Percentiles rank a stretch among this genome's conserved stretches.
Evolutionary conservation across 805 yeast species (phyloP).

Genomic region (Candida chilensis): DNA sequence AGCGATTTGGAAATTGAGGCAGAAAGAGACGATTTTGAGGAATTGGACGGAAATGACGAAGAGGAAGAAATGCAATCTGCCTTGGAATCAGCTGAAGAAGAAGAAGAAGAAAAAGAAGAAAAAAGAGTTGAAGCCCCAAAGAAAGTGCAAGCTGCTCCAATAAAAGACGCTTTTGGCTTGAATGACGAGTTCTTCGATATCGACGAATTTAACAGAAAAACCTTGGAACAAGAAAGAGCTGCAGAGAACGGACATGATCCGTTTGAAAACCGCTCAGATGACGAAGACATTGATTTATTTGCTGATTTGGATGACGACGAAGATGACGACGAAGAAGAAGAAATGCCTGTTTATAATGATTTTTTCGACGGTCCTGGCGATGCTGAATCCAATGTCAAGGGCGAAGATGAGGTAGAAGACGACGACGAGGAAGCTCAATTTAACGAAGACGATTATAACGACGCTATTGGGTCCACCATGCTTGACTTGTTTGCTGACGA

Average conservation of each 20-base stretch:
- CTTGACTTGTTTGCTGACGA: constrained; percentile 47
- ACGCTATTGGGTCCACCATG: constrained; percentile 52
- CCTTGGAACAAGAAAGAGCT: constrained; percentile 50
- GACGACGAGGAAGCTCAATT: constrained; percentile 29
- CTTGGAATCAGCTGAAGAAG: constrained; percentile 5
- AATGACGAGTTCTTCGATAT: constrained; percentile 81
- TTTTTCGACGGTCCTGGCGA: constrained; percentile 44
- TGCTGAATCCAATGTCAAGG: constrained; percentile 5
- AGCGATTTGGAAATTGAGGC: constrained; percentile 5
- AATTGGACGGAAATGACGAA: constrained; percentile 3
- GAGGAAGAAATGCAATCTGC: constrained; percentile 2
- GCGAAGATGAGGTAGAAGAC: constrained; percentile 14
- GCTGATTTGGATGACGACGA: constrained; percentile 44
- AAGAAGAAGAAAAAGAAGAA: constrained; percentile 6
- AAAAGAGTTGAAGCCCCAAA: constrained; percentile 9
- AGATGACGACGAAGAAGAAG: constrained; percentile 25
- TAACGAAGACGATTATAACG: constrained; percentile 53
- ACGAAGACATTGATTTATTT: constrained; percentile 36
- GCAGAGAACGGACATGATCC: constrained; percentile 29
- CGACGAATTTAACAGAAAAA: constrained; percentile 73
- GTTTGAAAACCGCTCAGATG: constrained; percentile 18
- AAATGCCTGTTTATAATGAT: constrained; percentile 54
- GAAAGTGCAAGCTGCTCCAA: constrained; percentile 9
- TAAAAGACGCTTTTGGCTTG: constrained; percentile 52
- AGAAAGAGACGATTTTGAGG: constrained; percentile 5